Base-by-base conservation (phyloP, 345 rosid genomes). In the Raphanus sativus region DNA sequence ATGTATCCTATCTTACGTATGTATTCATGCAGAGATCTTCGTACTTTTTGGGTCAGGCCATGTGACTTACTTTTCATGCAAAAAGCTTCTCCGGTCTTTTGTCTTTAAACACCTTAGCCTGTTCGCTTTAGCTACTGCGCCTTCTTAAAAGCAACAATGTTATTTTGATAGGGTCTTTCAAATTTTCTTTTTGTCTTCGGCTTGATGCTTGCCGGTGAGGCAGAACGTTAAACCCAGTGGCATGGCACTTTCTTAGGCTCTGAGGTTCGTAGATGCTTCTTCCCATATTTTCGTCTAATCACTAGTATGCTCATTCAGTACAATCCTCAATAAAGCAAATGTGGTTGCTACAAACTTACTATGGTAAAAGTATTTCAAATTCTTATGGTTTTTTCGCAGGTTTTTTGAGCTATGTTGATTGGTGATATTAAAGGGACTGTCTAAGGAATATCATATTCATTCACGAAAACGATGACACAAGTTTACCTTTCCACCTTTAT, bases 21-120 rank as follows among this genome's bases (percentile, higher is more conserved):
- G 64, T 74, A 72, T 80, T 80, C 83, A 80, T 80, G 83, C 83
- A 80, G 83, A 75, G 79, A 80, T 75, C 79, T 80, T 74, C 75
- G 54, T 73, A 79, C 71, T 52, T 79, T 61, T 63, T 40, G 29
- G 59, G 55, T 69, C 59, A 80, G 79, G 58, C 83, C 83, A 80
- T 80, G 83, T 80, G 83, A 36, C 79, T 80, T 80, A 45, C 83
- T 75, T 80, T 80, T 80, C 83, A 80, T 80, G 83, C 83, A 80
- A 75, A 79, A 80, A 80, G 79, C 79, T 80, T 80, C 67, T 30
- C 36, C 71, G 45, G 28, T 69, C 70, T 68, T 73, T 80, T 79
- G 83, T 80, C 79, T 45, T 75, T 64, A 75, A 74, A 69, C 79
- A n/a, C 75, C 74, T 80, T 77, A 40, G 66, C 72, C 73, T 45